Evolutionary conservation across 1,284 basidiomycete genomes (phyloP).

Genomic region (Tilletia indica): DNA sequence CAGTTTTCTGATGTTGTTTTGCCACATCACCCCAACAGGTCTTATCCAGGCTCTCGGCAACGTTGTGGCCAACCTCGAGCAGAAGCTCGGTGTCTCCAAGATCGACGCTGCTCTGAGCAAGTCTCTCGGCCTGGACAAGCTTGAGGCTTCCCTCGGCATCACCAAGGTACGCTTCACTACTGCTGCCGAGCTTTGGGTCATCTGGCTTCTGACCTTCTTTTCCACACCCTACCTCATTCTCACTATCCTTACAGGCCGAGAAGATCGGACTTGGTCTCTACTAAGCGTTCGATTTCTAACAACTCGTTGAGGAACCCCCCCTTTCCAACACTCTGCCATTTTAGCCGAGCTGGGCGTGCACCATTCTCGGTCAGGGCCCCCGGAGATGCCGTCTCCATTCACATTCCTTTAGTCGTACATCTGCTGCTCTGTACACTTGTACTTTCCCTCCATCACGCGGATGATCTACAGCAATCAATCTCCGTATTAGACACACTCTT

Average conservation of each 20-base stretch:
- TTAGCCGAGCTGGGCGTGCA: no score
- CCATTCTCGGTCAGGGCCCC: no score
- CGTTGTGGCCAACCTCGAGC: constrained; percentile 22
- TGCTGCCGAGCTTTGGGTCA: no score
- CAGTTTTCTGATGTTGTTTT: constrained; percentile 2
- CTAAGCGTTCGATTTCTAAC: no score
- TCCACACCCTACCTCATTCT: background rate
- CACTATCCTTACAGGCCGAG: background rate
- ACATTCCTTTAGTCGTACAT: no score
- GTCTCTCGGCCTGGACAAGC: background rate
- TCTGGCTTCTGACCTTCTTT: background rate
- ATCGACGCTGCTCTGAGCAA: constrained; percentile 22
- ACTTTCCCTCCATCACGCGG: no score
- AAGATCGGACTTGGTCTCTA: constrained; percentile 7
- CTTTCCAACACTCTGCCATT: no score
- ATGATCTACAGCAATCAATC: no score
- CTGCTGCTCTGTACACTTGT: no score
- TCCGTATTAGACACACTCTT: no score
- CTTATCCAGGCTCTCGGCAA: constrained; percentile 21
- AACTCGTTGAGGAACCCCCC: no score
- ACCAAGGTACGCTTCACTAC: background rate
- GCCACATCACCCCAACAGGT: background rate
- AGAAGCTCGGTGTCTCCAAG: constrained; percentile 22
- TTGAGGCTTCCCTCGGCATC: background rate
- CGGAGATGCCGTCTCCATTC: no score